Evolutionary conservation across 768 basidiomycete genomes (phyloP), one percentile per base, ranked within the genome.

Genomic region (Kwoniella newhampshirensis): DNA sequence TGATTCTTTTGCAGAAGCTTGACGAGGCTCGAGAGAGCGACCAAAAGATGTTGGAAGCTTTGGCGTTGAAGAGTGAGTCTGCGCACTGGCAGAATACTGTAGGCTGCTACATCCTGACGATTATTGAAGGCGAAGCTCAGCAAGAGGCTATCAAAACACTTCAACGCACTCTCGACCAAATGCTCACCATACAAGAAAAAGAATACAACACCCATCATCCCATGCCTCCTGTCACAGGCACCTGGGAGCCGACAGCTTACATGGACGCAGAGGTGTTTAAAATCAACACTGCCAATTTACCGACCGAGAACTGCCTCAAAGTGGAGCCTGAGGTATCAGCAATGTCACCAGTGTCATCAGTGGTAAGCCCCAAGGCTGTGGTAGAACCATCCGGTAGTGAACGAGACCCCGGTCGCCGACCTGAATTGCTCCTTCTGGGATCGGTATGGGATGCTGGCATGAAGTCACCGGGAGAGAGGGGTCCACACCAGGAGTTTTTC

Each of bases 141-240:
- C 85, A 86, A 0, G 88, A 90, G 73, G 87, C 87, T 12, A 84
- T 89, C 72, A 88, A 87, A 77, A 85, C 88, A 3, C 79, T 90
- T 17, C 87, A 88, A 76, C 77, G 88, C 21, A 84, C 83, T 15
- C 77, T 87, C 0, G 76, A 77, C 48, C 60, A 51, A 37, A 59
- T 66, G 43, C 46, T 50, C 6, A 32, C 53, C 3, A 23, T 59
- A 8, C 79, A 78, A 54, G 63, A 57, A 59, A 49, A 66, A 13
- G 66, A 71, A 6, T 60, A 60, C 28, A 65, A 60, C 30, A 63
- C 59, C 23, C 54, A 62, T 46, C 66, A 61, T 45, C 58, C 59
- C 1, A 43, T 45, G 8, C 43, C 43, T 8, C 42, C 35, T 3
- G 9, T 35, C 44, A 11, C 56, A 39, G 18, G 49, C 30, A 25